Evolutionary conservation across 2,329 filamentous ascomycete genomes (phyloP).

Genomic region (Apiospora pterosperma): DNA sequence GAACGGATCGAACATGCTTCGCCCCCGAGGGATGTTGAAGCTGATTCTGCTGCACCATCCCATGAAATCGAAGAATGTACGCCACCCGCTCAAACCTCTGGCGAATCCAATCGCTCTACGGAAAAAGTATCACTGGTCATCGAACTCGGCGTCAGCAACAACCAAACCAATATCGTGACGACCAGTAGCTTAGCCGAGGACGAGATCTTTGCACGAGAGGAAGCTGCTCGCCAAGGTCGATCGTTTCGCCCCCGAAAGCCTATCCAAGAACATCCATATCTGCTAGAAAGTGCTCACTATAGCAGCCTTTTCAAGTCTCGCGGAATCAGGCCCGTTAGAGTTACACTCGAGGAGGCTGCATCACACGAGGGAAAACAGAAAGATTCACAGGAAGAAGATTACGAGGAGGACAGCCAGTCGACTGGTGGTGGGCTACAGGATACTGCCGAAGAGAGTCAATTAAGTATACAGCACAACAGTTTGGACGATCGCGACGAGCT

Average conservation of each 20-base stretch:
- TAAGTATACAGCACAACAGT: conserved; percentile 11
- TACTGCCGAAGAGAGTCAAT: conserved; percentile 33
- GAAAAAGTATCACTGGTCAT: not conserved
- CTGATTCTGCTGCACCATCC: too few species aligned
- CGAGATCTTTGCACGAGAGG: conserved; percentile 10
- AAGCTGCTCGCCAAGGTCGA: conserved; percentile 16
- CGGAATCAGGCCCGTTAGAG: conserved; percentile 49
- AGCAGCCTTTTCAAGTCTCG: conserved; percentile 50
- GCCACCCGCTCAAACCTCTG: too few species aligned
- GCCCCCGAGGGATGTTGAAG: not conserved
- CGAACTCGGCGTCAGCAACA: not conserved
- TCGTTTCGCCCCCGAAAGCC: conserved; percentile 47
- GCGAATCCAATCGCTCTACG: not conserved
- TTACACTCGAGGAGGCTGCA: conserved; percentile 30
- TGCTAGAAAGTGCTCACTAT: conserved; percentile 54
- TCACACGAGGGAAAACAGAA: conserved; percentile 32
- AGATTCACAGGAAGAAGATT: conserved; percentile 47
- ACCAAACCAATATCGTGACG: not conserved
- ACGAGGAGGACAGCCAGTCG: conserved; percentile 49
- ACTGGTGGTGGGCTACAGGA: conserved; percentile 24
- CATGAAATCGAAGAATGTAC: too few species aligned
- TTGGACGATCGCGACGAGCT: conserved; percentile 17
- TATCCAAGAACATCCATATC: conserved; percentile 58
- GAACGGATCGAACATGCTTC: not conserved
- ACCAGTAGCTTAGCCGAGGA: conserved; percentile 8